Conservation (phyloP, 2,329 filamentous ascomycete genomes). For the Nemania abortiva region DNA sequence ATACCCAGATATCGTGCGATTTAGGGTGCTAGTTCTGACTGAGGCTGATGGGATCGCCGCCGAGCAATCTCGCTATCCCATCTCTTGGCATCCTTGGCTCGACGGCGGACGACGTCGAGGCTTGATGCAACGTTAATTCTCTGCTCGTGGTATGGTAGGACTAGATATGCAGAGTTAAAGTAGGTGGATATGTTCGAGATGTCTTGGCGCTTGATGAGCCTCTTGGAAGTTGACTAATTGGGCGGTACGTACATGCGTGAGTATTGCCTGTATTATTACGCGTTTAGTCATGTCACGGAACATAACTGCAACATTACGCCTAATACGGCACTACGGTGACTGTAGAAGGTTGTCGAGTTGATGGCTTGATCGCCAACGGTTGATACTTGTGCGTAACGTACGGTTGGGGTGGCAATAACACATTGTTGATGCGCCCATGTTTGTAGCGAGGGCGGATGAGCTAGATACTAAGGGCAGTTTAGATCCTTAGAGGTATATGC, state of each 20-base stretch:
- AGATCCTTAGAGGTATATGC: no score
- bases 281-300: no score
- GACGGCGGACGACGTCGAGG: neutral
- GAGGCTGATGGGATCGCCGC: conserved; percentile 32
- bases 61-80: conserved; percentile 23
- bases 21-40: no score
- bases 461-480: no score
- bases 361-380: no score
- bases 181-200: neutral
- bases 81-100: neutral
- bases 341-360: no score
- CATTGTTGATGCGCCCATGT: no score
- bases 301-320: no score
- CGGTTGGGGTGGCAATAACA: no score
- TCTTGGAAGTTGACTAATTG: neutral
- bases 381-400: no score
- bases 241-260: neutral
- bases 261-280: neutral
- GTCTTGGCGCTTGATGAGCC: neutral
- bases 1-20: neutral
- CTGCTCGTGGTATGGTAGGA: neutral
- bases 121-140: neutral
- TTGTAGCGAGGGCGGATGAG: no score
- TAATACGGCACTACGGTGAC: no score
- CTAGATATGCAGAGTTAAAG: conserved; percentile 1